Evolutionary conservation across 2,329 filamentous ascomycete species (phyloP).

Genomic region (Penicillium fuscoglaucum): DNA sequence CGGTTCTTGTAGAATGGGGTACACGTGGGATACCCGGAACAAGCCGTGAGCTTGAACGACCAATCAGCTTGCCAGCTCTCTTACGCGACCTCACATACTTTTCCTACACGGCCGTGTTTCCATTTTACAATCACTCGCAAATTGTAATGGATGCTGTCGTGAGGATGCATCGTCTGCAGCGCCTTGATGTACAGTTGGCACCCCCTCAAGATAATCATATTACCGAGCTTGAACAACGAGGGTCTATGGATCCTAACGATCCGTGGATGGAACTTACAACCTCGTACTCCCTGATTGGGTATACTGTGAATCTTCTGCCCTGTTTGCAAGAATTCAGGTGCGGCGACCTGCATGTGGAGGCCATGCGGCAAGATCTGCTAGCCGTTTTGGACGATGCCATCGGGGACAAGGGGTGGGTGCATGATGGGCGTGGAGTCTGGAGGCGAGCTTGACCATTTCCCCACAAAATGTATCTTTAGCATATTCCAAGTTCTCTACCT

Average conservation of each 20-base stretch:
- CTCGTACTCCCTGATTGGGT: constrained; percentile 50
- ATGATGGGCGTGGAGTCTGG: constrained; percentile 37
- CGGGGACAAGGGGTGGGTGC: constrained; percentile 28
- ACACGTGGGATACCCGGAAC: constrained; percentile 15
- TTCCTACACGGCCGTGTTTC: constrained; percentile 66
- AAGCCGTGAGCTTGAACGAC: constrained; percentile 3
- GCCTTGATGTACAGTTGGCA: constrained; percentile 56
- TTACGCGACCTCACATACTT: constrained; percentile 49
- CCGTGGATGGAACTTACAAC: constrained; percentile 58
- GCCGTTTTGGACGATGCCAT: constrained; percentile 27
- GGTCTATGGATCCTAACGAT: constrained; percentile 44
- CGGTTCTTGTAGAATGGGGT: constrained; percentile 55
- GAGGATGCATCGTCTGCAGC: constrained; percentile 53
- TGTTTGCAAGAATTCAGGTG: constrained; percentile 29
- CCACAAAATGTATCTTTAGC: not conserved
- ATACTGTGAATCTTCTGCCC: constrained; percentile 33
- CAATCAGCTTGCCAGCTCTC: constrained; percentile 38
- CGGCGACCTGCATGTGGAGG: constrained; percentile 35
- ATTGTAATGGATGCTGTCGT: constrained; percentile 46
- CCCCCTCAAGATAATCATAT: constrained; percentile 39
- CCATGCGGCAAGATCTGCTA: constrained; percentile 31
- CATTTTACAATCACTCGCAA: constrained; percentile 62
- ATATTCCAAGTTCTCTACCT: not conserved
- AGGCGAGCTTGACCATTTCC: constrained; percentile 4
- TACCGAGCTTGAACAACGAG: constrained; percentile 42